Evolutionary conservation across 2,329 filamentous ascomycete genomes (phyloP), one percentile per base, ranked within the genome.

Genomic region (Fusarium sp.): DNA sequence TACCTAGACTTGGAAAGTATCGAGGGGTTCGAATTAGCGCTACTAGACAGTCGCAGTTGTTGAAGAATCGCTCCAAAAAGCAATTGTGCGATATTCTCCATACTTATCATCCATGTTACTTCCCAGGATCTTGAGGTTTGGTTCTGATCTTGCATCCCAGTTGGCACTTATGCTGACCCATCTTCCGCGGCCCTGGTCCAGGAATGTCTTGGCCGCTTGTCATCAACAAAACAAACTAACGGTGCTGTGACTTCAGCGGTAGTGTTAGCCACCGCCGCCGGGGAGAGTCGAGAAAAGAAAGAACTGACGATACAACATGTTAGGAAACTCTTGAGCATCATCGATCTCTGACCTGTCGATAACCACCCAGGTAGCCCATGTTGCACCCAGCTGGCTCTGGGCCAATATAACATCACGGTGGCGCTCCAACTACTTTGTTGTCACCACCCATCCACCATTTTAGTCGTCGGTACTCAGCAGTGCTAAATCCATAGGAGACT

Each of bases 381-480:
- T 72, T 44, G 55, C 64, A 66, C 69, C 57, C 56, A 73, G 63
- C 62, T 64, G 53, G 53, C 55, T 63, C 61, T 58, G 49, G 41
- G 44, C 49, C 59, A 71, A 72, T 71, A 74, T 74, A 66, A 61
- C 50, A 66, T 57, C 58, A 59, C 50, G 60, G 72, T 75, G 72
- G 72, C 72, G 72, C 60, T 49, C 56, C 67, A 63, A 54, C 58
- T 70, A 57, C 54, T 64, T 69, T 64, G 49, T 64, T 68, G 58
- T 72, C 68, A 69, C 70, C 70, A 60, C 63, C 63, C 70, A 74
- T 71, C 66, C 59, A 72, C 65, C 61, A 65, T 66, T 71, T 74
- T 71, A 74, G 69, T 69, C 58, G 66, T 71, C 68, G 65, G 64
- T 66, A 71, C 67, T 68, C 57, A 66, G 46, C 61, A 62, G 62